Conservation (phyloP, 805 yeast genomes). For the Wickerhamiella cacticola region DNA sequence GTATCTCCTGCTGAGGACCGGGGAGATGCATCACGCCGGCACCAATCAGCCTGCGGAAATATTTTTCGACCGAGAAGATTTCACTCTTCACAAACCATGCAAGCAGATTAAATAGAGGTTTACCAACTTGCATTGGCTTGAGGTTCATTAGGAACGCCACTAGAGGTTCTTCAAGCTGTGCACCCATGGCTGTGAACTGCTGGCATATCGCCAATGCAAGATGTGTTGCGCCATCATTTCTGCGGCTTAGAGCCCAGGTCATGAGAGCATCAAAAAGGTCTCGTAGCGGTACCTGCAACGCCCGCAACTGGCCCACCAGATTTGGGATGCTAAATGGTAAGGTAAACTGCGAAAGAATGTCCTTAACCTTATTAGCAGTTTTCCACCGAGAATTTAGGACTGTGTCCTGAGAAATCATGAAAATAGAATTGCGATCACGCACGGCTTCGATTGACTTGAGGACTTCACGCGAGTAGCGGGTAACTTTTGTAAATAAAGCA, state of each 20-base stretch:
- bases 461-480: neutral
- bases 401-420: slow-evolving; percentile 13
- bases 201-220: slow-evolving; percentile 17
- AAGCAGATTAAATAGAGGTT: slow-evolving; percentile 35
- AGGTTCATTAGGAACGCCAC: slow-evolving; percentile 19
- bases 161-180: slow-evolving; percentile 17
- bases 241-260: slow-evolving; percentile 16
- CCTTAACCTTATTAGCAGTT: slow-evolving; percentile 13
- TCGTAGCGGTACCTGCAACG: slow-evolving; percentile 4
- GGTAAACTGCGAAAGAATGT: slow-evolving; percentile 25
- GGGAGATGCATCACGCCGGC: slow-evolving; percentile 66
- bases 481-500: slow-evolving; percentile 3
- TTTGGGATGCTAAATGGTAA: slow-evolving; percentile 21
- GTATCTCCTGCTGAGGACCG: slow-evolving; percentile 32
- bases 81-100: slow-evolving; percentile 39
- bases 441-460: slow-evolving; percentile 7
- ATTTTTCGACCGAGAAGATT: slow-evolving; percentile 48
- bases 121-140: neutral
- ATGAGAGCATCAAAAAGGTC: slow-evolving; percentile 15
- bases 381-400: slow-evolving; percentile 14
- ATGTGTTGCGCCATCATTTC: slow-evolving; percentile 13
- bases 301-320: slow-evolving; percentile 14
- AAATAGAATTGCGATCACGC: slow-evolving; percentile 18
- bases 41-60: slow-evolving; percentile 69
- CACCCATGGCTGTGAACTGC: slow-evolving; percentile 15